A percentile compares a stretch with the other conserved stretches of the same genome.
These are phyloP conservation scores for Cladophialophora yegresii DNA, from an alignment of 2,329 filamentous ascomycete genomes.

Conservation along the genomic window DNA sequence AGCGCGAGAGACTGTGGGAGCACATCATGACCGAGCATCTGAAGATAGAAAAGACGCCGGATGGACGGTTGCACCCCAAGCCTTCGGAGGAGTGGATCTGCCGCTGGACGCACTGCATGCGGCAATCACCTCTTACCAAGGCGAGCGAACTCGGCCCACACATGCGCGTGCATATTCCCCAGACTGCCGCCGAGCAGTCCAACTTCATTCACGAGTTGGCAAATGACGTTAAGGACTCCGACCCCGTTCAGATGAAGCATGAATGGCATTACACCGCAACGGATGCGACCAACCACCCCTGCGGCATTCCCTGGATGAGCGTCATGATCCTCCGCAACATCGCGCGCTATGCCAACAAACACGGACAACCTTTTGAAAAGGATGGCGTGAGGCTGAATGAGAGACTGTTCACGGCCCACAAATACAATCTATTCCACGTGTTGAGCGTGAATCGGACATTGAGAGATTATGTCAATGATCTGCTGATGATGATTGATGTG, in stretches of 20 bases:
- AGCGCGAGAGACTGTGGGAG: constrained; percentile 45
- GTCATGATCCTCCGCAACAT: constrained; percentile 52
- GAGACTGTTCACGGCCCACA: constrained; percentile 30
- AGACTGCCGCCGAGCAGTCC: constrained; percentile 27
- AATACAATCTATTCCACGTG: constrained; percentile 29
- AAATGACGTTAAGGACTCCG: constrained; percentile 20
- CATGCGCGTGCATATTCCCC: constrained; percentile 34
- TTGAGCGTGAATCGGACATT: constrained; percentile 42
- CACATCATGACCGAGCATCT: constrained; percentile 50
- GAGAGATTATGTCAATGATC: constrained; percentile 47
- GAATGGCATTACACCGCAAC: constrained; percentile 44
- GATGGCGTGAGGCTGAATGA: constrained; percentile 29
- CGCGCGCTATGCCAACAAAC: constrained; percentile 43
- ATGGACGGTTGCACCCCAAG: constrained; percentile 28
- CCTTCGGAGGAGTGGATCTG: constrained; percentile 26
- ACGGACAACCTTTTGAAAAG: constrained; percentile 33
- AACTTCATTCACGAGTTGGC: constrained; percentile 33
- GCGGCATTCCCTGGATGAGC: constrained; percentile 52
- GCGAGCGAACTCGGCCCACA: constrained; percentile 28
- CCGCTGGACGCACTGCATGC: constrained; percentile 31
- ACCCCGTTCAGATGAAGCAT: constrained; percentile 36
- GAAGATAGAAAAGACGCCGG: constrained; percentile 41
- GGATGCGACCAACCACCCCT: constrained; percentile 47
- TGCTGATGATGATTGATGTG: constrained; percentile 48
- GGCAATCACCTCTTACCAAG: constrained; percentile 23